Base-by-base conservation (phyloP, 805 yeast genomes). In the Starmera caribaea region DNA sequence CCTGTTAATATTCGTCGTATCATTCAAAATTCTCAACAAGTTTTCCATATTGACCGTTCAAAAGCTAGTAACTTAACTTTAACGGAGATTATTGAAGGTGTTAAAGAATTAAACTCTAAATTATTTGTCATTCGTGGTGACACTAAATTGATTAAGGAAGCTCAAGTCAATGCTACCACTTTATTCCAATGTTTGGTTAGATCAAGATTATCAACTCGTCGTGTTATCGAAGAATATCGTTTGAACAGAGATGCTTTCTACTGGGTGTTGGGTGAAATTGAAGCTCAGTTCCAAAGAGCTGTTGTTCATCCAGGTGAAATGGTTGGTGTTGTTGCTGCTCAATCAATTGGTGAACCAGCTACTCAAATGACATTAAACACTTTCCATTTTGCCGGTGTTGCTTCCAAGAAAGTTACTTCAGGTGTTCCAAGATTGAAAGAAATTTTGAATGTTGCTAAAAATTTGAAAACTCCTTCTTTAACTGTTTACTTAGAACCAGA, bases 401-500 rank as follows among this genome's bases (percentile, higher is more conserved):
- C 95, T 29, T 85, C 96, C 3, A 88, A 87, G 80, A 88, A 88
- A 62, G 96, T 88, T 46, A 88, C 96, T 3, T 76, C 90, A 48
- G 96, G 96, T 77, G 96, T 88, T 58, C 97, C 97, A 44, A 94
- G 97, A 74, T 74, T 89, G 62, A 89, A 89, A 76, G 97, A 89
- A 69, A 92, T 92, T 76, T 75, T 92, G 63, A 90, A 90, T 61
- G 98, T 92, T 48, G 99, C 99, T 10, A 92, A 92, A 69, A 90
- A 86, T 55, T 89, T 92, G 73, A 92, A 90, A 66, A 92, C 99
- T n/a, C 99, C 99, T n/a, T 94, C 96, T 12, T 71, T 90, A 58
- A 88, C 96, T 9, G 96, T 90, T n/a, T 92, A 89, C 59, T 68
- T 92, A 59, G 73, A 85, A 36, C 79, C 80, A 5, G 90, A 78